Evolutionary conservation across 2,329 filamentous ascomycete species (phyloP).

Genomic region (Scedosporium boydii): DNA sequence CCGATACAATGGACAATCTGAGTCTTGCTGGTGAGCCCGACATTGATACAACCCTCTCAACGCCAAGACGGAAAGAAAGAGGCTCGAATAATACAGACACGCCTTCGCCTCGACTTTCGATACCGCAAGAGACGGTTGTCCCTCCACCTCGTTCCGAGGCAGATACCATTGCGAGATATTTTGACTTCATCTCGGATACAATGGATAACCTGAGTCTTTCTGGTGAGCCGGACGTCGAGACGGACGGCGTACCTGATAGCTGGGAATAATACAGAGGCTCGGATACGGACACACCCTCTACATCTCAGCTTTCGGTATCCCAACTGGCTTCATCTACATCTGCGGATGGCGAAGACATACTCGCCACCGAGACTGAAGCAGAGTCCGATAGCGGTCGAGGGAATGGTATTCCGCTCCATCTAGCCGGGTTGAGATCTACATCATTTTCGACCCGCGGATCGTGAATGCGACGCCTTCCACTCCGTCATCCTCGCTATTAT

Average conservation of each 20-base stretch:
- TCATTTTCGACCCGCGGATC: too few relatives aligned
- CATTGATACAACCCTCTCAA: neutral
- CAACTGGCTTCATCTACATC: neutral
- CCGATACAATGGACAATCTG: neutral
- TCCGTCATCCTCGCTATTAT: too few relatives aligned
- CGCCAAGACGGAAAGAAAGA: too few relatives aligned
- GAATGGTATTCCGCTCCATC: neutral
- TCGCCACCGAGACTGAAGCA: neutral
- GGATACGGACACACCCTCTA: neutral
- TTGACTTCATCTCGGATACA: neutral
- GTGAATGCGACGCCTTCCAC: too few relatives aligned
- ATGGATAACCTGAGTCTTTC: neutral
- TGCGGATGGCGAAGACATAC: neutral
- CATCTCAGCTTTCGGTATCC: neutral
- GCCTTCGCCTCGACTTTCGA: too few relatives aligned
- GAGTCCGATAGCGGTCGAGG: neutral
- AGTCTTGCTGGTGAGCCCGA: neutral
- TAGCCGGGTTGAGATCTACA: neutral
- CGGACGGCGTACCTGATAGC: neutral
- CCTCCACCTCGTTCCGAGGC: neutral
- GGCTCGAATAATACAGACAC: too few relatives aligned
- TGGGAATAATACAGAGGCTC: neutral
- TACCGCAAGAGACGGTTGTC: neutral
- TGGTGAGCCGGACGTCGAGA: neutral
- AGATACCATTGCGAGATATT: neutral